Conservation (phyloP, 1,139 yeast genomes). For the Nadsonia starkeyi-henricii region DNA sequence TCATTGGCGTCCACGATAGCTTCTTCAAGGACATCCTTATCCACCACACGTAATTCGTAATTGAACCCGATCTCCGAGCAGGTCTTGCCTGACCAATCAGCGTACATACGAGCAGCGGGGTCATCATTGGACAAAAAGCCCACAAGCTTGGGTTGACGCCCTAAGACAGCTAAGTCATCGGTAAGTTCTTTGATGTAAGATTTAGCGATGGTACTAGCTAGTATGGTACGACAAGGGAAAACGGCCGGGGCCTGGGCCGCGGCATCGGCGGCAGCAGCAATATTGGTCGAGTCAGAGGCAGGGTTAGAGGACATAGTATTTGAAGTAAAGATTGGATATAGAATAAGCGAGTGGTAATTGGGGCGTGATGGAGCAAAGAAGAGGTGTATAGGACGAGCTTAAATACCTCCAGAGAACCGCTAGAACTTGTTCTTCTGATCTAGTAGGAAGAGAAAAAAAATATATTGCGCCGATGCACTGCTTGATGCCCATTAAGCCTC, state of each 20-base stretch:
- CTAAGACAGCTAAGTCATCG: slow-evolving; percentile 39
- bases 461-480: too few relatives aligned
- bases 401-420: too few relatives aligned
- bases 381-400: too few relatives aligned
- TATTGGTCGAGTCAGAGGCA: too few relatives aligned
- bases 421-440: too few relatives aligned
- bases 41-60: slow-evolving; percentile 61
- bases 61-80: slow-evolving; percentile 73
- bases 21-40: slow-evolving; percentile 75
- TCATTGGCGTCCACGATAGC: slow-evolving; percentile 69
- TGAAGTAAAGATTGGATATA: too few relatives aligned
- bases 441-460: too few relatives aligned
- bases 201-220: slow-evolving; percentile 82
- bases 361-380: too few relatives aligned
- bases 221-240: slow-evolving; percentile 39
- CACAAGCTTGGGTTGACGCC: slow-evolving; percentile 54
- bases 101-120: slow-evolving; percentile 92
- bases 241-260: not conserved
- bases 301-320: too few relatives aligned
- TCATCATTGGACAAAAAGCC: slow-evolving; percentile 87
- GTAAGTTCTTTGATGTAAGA: slow-evolving; percentile 61
- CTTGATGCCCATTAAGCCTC: too few relatives aligned
- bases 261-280: too few relatives aligned
- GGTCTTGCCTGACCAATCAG: slow-evolving; percentile 91
- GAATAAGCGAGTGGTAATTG: too few relatives aligned